A percentile compares a stretch with the other conserved stretches of the same genome.
Conservation (phyloP, 345 rosid species). For the Salix koriyanagi region DNA sequence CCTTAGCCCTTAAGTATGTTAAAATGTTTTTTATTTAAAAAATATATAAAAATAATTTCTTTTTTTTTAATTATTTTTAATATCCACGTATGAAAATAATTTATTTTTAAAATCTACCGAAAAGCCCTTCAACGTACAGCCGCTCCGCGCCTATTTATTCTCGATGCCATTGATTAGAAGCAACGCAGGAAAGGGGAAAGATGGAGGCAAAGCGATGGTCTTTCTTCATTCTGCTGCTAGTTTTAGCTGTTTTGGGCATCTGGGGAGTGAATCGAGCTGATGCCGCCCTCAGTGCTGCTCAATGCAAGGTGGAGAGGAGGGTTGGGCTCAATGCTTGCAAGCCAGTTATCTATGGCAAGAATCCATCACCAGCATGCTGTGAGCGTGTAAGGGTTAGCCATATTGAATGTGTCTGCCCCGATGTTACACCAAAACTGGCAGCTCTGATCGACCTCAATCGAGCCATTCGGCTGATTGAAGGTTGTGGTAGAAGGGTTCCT, state of each 20-base stretch:
- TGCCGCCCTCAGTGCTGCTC: slow-evolving; percentile 7
- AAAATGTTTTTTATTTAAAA: too few relatives aligned
- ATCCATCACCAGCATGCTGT: slow-evolving; percentile 34
- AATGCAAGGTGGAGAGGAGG: slow-evolving; percentile 35
- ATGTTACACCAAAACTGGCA: slow-evolving; percentile 21
- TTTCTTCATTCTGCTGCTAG: background rate
- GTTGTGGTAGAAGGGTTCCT: slow-evolving; percentile 40
- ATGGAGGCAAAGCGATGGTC: slow-evolving; percentile 3
- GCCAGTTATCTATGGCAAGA: slow-evolving; percentile 32
- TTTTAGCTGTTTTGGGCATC: background rate
- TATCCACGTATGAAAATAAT: too few relatives aligned
- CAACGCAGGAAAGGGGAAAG: background rate
- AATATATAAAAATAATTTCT: too few relatives aligned
- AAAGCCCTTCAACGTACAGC: too few relatives aligned
- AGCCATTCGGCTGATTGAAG: slow-evolving; percentile 30
- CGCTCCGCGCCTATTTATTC: too few relatives aligned
- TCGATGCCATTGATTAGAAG: too few relatives aligned
- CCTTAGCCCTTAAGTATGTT: too few relatives aligned
- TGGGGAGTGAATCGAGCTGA: slow-evolving; percentile 10
- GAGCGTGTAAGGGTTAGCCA: slow-evolving; percentile 33
- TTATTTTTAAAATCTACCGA: too few relatives aligned
- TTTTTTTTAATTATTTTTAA: too few relatives aligned
- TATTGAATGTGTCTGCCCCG: slow-evolving; percentile 33
- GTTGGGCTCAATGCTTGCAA: slow-evolving; percentile 34
- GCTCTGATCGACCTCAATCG: slow-evolving; percentile 36